Percentiles rank a stretch among this genome's conserved stretches.
phyloP scores from a whole-genome alignment of 2,329 filamentous ascomycete genomes.

The Pseudopyrenochaeta lycopersici region DNA sequence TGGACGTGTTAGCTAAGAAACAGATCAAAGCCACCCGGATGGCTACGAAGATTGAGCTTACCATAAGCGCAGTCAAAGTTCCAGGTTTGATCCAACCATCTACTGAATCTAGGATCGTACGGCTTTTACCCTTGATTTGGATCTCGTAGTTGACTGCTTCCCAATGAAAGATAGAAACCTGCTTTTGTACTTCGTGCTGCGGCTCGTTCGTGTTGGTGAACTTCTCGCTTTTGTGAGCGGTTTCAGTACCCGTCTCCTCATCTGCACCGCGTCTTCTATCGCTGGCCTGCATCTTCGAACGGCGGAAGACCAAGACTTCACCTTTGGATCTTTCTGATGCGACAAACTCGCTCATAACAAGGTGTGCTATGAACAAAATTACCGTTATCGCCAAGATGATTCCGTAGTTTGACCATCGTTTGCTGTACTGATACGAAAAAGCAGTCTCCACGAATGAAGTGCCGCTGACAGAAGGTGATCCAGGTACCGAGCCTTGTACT shows the following conservation, averaged over 20 bases:
- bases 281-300: constrained; percentile 48
- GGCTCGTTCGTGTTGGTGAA: constrained; percentile 33
- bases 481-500: constrained; percentile 46
- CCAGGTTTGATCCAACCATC: constrained; percentile 65
- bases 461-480: constrained; percentile 44
- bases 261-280: constrained; percentile 38
- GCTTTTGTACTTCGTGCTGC: constrained; percentile 41
- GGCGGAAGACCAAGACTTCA: constrained; percentile 71
- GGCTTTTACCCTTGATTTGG: constrained; percentile 50
- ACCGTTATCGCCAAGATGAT: constrained; percentile 71
- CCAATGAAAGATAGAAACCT: constrained; percentile 51
- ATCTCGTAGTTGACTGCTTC: constrained; percentile 37
- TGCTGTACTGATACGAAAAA: constrained; percentile 45
- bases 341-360: constrained; percentile 69
- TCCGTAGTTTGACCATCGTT: constrained; percentile 68
- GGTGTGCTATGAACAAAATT: constrained; percentile 68
- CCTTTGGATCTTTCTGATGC: constrained; percentile 69
- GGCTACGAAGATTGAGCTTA: constrained; percentile 4
- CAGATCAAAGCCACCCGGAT: not conserved
- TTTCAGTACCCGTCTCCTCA: constrained; percentile 47
- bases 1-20: not conserved
- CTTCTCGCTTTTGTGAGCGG: constrained; percentile 39
- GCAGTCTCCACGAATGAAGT: constrained; percentile 40
- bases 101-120: constrained; percentile 62
- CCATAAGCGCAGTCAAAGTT: constrained; percentile 56